phyloP scores from a whole-genome alignment of 495 filamentous ascomycete species.

The Penicillium crystallinum region DNA sequence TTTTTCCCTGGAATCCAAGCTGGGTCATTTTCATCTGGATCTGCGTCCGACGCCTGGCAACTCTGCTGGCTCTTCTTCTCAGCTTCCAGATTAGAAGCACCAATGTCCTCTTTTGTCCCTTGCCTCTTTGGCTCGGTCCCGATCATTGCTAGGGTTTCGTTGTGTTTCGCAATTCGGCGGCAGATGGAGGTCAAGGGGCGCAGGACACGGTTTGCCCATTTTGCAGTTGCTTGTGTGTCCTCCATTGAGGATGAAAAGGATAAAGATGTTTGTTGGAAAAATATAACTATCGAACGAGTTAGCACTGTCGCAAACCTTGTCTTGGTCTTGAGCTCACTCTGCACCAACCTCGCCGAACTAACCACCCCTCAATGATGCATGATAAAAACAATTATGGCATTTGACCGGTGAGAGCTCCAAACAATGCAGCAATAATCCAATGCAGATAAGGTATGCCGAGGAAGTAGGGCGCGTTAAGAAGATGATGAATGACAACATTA shows the following conservation, averaged over 20 bases:
- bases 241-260: constrained; percentile 25
- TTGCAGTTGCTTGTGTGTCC: constrained; percentile 39
- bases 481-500: not conserved
- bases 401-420: constrained; percentile 5
- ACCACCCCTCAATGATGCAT: constrained; percentile 13
- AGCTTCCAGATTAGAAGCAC: not conserved
- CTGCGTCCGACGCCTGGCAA: constrained; percentile 32
- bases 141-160: constrained; percentile 33
- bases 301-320: not conserved
- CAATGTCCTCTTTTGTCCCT: constrained; percentile 6
- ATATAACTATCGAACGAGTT: constrained; percentile 6
- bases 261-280: constrained; percentile 3
- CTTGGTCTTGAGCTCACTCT: not conserved
- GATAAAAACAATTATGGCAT: constrained; percentile 5
- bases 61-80: not conserved
- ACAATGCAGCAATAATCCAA: not conserved
- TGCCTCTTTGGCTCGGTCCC: constrained; percentile 23
- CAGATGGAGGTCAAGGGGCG: constrained; percentile 44
- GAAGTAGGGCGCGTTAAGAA: constrained; percentile 8
- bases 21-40: constrained; percentile 38
- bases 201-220: constrained; percentile 47
- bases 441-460: constrained; percentile 6
- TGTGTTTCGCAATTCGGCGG: constrained; percentile 41
- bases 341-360: constrained; percentile 1
- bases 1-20: constrained; percentile 41